Evolutionary conservation across 306 rosid species (phyloP), one percentile per base, ranked within the genome.

Genomic region (Quercus parvula): DNA sequence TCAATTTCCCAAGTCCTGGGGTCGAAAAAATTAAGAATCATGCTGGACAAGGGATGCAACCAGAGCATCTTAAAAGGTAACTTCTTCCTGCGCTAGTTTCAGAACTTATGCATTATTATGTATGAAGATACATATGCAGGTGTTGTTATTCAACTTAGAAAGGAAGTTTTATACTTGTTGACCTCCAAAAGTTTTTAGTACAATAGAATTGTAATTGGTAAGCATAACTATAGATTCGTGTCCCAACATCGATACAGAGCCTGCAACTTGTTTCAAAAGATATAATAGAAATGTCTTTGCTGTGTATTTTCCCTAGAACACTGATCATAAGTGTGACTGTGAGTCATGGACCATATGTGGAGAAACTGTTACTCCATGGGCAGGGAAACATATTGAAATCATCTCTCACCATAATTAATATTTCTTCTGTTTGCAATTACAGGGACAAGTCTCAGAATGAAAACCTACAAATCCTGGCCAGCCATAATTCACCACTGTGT

Each of bases 401-500:
- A 52, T 56, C 7, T 72, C 33, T 67, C 75, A 13, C 58, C 4
- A 10, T 51, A 56, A 77, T 82, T 84, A 76, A 80, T 77, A 52
- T 75, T 71, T 62, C 59, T 81, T 38, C 83, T 56, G 56, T 73
- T 51, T 74, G 70, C 55, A 85, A 79, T 88, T 89, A 78, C 97
- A 95, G 99, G 89, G 91, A 91, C 73, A 86, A 83, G 85, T 82
- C 89, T 85, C 92, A 89, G 73, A 86, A 80, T 78, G 99, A 95
- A 81, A 86, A 82, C 82, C 82, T 71, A 68, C 97, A 91, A 79
- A 76, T 90, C 61, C 89, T 96, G 78, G 93, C 90, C 79, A 81
- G 81, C 88, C 97, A 84, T 81, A 91, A 88, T 81, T 96, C 98
- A 28, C 94, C 96, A 9, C 77, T 93, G 62, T 49, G 89, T 75